Conservation (phyloP, 1,284 basidiomycete genomes). For the Ganoderma leucocontextum region DNA sequence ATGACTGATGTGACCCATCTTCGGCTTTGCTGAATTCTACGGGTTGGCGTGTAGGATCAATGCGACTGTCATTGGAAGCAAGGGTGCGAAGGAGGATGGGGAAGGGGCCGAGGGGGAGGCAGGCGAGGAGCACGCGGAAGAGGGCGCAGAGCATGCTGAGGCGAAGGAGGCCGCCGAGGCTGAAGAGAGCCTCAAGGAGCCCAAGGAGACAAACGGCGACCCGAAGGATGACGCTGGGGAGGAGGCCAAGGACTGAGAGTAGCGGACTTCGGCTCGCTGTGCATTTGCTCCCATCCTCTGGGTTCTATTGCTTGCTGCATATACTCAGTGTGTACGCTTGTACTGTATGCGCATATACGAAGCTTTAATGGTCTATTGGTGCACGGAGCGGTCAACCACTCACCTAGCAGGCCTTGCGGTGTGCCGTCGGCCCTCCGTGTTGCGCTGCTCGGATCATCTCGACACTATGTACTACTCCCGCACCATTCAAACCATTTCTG, state of each 20-base stretch:
- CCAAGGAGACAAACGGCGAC: slow-evolving; percentile 13
- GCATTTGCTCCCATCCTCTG: neutral
- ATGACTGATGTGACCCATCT: slow-evolving; percentile 13
- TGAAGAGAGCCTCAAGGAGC: slow-evolving; percentile 8
- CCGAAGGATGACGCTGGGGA: slow-evolving; percentile 20
- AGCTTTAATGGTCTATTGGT: neutral
- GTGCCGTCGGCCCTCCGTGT: slow-evolving; percentile 2
- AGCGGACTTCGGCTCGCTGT: neutral
- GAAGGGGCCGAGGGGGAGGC: slow-evolving; percentile 42
- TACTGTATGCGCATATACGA: neutral
- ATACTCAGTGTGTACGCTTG: neutral
- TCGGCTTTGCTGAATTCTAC: neutral
- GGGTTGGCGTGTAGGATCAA: slow-evolving; percentile 61
- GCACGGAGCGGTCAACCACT: neutral
- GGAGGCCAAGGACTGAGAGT: slow-evolving; percentile 26
- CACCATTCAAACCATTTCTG: neutral
- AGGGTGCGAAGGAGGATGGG: slow-evolving; percentile 56
- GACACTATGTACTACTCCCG: neutral
- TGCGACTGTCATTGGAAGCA: slow-evolving; percentile 80
- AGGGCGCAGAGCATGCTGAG: slow-evolving; percentile 14
- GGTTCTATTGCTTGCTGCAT: neutral
- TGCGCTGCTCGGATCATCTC: neutral
- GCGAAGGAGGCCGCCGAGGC: slow-evolving; percentile 18
- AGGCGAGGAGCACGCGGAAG: slow-evolving; percentile 24
- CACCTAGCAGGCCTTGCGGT: neutral